Evolutionary conservation across 2,329 filamentous ascomycete species (phyloP), one percentile per base, ranked within the genome.

Genomic region (Tolypocladium tropicale): DNA sequence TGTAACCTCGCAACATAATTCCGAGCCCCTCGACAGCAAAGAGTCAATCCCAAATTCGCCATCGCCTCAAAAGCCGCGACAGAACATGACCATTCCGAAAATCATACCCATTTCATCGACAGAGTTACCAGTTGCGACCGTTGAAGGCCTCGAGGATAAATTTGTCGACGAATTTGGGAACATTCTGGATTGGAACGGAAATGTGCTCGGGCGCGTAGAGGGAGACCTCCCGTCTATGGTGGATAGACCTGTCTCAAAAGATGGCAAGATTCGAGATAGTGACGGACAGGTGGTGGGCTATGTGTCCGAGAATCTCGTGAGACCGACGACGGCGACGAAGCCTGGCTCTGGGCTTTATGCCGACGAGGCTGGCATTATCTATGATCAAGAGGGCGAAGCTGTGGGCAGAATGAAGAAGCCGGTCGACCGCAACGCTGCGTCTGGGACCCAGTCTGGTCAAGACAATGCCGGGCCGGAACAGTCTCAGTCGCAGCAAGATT

Each of bases 201-300:
- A 73, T 37, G 76, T 81, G 4, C 71, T 81, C 3, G 79, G 78
- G 36, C 75, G 77, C 46, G 78, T 75, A 6, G 76, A 75, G 6
- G 79, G 79, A 7, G 79, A 82, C 63, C 68, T 82, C 28, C 79
- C 79, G 4, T 74, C 77, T 51, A 81, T 82, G 75, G 71, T 81
- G 6, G 79, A 79, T 34, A 69, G 74, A 43, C 71, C 70, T 48
- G 75, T 82, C 1, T 68, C 73, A 10, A 65, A 70, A 3, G 69
- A 70, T 23, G 79, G 79, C 18, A 73, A 80, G 59, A 67, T 82
- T 4, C 86, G 93, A 10, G 89, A 93, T 59, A 82, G 85, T 57
- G 88, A 93, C 59, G 89, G 89, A 30, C 87, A 93, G 58, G 84
- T 93, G 30, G 79, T 85, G 57, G 89, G 93, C 74, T 85, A 85